Percentiles rank a stretch among this genome's conserved stretches.
Conservation (phyloP, 208 protist species). For the Leishmania aethiopica region DNA sequence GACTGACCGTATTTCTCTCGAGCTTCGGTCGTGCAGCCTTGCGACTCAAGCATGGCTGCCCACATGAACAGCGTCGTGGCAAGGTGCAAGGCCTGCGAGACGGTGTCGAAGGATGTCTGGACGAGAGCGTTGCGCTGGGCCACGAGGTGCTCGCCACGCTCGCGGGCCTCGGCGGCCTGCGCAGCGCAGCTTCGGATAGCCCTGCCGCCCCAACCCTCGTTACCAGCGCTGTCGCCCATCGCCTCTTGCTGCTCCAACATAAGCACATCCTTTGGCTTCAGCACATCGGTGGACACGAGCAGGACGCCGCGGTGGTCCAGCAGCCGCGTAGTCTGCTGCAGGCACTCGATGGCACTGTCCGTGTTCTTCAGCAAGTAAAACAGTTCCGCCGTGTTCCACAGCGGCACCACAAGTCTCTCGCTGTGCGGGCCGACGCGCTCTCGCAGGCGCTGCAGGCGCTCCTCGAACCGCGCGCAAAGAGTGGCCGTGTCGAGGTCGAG, state of each 20-base stretch:
- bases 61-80: constrained; percentile 29
- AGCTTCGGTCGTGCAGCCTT: constrained; percentile 33
- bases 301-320: constrained; percentile 61
- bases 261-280: constrained; percentile 55
- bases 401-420: constrained; percentile 36
- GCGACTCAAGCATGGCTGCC: constrained; percentile 44
- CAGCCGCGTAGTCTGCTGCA: constrained; percentile 45
- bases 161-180: constrained; percentile 1
- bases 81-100: constrained; percentile 14
- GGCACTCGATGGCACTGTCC: constrained; percentile 30
- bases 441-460: constrained; percentile 22
- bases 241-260: constrained; percentile 19
- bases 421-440: constrained; percentile 36
- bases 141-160: constrained; percentile 11
- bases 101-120: constrained; percentile 25
- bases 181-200: not conserved
- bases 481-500: constrained; percentile 35
- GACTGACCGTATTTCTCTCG: constrained; percentile 46
- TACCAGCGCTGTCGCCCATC: constrained; percentile 5
- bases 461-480: constrained; percentile 18
- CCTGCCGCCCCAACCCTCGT: not conserved
- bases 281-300: constrained; percentile 38
- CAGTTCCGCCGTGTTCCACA: constrained; percentile 57
- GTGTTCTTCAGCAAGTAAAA: constrained; percentile 47
- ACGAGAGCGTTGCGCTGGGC: constrained; percentile 27